phyloP scores from a whole-genome alignment of 2,329 filamentous ascomycete species.

The Rhinocladiella similis region DNA sequence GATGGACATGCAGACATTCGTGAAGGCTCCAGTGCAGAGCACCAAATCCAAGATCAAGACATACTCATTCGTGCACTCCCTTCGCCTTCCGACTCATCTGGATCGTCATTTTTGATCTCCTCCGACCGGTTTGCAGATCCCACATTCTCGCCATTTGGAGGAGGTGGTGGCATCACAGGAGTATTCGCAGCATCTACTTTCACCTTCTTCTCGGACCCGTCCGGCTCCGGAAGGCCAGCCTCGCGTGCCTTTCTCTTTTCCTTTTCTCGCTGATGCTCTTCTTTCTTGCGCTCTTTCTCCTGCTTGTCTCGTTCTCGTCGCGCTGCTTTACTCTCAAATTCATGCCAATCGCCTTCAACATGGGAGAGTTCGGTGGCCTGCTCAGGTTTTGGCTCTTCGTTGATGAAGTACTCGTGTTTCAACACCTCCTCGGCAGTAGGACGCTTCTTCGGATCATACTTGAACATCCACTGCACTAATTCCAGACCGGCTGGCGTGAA shows the following conservation, averaged over 20 bases:
- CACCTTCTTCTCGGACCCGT: constrained; percentile 11
- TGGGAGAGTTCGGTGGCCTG: constrained; percentile 80
- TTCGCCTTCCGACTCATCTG: constrained; percentile 26
- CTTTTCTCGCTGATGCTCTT: constrained; percentile 52
- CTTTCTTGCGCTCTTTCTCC: constrained; percentile 57
- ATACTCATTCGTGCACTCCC: constrained; percentile 30
- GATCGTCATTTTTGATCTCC: constrained; percentile 12
- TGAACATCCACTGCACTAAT: constrained; percentile 79
- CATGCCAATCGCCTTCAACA: constrained; percentile 94
- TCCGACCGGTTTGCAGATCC: not conserved
- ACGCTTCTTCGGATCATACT: constrained; percentile 80
- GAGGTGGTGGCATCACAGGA: constrained; percentile 8
- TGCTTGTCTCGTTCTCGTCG: constrained; percentile 79
- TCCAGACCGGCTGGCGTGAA: constrained; percentile 81
- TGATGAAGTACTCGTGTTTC: constrained; percentile 82
- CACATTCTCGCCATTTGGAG: constrained; percentile 10
- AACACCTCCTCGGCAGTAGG: constrained; percentile 83
- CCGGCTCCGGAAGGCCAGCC: constrained; percentile 16
- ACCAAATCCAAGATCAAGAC: constrained; percentile 15
- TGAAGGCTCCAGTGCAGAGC: too few relatives aligned
- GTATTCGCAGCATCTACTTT: constrained; percentile 5
- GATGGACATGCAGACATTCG: too few relatives aligned
- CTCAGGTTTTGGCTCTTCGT: constrained; percentile 73
- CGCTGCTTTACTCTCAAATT: constrained; percentile 94
- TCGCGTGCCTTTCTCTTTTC: constrained; percentile 44